These are phyloP conservation scores for Dactylonectria macrodidyma DNA, from an alignment of 2,329 filamentous ascomycete genomes.

Conservation along the genomic window DNA sequence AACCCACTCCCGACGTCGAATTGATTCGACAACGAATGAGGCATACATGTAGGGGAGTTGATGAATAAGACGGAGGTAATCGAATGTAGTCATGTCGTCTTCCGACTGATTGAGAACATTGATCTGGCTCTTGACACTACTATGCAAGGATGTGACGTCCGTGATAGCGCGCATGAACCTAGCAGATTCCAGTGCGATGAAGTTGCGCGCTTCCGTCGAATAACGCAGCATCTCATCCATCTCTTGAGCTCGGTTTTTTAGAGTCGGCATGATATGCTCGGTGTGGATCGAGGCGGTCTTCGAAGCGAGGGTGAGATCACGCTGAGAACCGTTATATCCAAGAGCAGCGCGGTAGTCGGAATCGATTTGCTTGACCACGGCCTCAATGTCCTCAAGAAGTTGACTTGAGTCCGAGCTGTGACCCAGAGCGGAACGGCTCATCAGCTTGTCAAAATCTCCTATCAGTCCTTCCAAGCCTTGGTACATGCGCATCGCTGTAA, in stretches of 20 bases:
- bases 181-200: conserved; percentile 75
- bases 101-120: conserved; percentile 79
- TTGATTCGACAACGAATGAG: conserved; percentile 87
- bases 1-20: conserved; percentile 90
- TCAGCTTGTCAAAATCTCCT: conserved; percentile 73
- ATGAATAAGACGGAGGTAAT: conserved; percentile 84
- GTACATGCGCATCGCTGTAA: conserved; percentile 72
- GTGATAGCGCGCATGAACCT: conserved; percentile 88
- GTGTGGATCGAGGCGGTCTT: conserved; percentile 76
- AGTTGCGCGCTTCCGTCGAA: conserved; percentile 77
- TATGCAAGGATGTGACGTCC: conserved; percentile 82
- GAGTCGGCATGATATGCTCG: conserved; percentile 71
- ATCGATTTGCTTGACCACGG: conserved; percentile 87
- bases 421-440: conserved; percentile 67
- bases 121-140: conserved; percentile 80
- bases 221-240: conserved; percentile 74
- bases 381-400: conserved; percentile 87
- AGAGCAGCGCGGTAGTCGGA: conserved; percentile 87
- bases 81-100: conserved; percentile 85
- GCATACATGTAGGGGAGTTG: conserved; percentile 92
- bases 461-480: conserved; percentile 73
- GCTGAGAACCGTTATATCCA: conserved; percentile 75
- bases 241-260: conserved; percentile 69
- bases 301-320: conserved; percentile 72
- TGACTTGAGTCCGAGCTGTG: conserved; percentile 76